Base-by-base conservation (phyloP, 768 basidiomycete species). In the Phylloporus arenicola region DNA sequence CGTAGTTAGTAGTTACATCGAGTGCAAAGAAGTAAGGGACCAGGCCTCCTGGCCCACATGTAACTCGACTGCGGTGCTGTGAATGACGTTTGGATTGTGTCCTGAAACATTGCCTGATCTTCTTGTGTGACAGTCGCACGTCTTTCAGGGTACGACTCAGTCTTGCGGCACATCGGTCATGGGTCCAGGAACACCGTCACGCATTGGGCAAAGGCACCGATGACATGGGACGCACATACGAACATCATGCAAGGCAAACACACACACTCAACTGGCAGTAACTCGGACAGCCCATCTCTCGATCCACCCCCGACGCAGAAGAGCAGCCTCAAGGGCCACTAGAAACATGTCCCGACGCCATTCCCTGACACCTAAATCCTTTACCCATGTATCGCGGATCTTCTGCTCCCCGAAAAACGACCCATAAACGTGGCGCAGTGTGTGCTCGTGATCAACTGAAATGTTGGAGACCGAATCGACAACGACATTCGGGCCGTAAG, bases 321-420 rank as follows among this genome's bases (percentile, higher is more conserved):
- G 67, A 0, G 70, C 77, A 19, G 75, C 77, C 58, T 84, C 80
- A 69, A 82, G 80, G 25, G 67, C 67, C 27, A 76, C 47, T 53
- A 75, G 58, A n/a, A 81, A 65, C 51, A 73, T 64, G 46, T 75
- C 68, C 55, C 75, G 72, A 47, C 78, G 69, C 78, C 76, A 79
- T 31, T 58, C 69, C 39, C 60, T 58, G 6, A 61, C 44, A 38
- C 77, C 69, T 47, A 68, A 59, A 17, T 44, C 52, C 19, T 50
- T 47, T 33, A 52, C 43, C 45, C 38, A 49, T 24, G 24, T 43
- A 19, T 56, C 44, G 39, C 59, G 64, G 9, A 47, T 49, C 34
- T 34, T 41, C 27, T 40, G 61, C 14, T 59, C 45, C 22, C 14
- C 39, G 2, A 52, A 55, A 13, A 56, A 34, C 4, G 46, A 53